Conservation (phyloP, 78 protist species). For the Planoprotostelium fungivorum region DNA sequence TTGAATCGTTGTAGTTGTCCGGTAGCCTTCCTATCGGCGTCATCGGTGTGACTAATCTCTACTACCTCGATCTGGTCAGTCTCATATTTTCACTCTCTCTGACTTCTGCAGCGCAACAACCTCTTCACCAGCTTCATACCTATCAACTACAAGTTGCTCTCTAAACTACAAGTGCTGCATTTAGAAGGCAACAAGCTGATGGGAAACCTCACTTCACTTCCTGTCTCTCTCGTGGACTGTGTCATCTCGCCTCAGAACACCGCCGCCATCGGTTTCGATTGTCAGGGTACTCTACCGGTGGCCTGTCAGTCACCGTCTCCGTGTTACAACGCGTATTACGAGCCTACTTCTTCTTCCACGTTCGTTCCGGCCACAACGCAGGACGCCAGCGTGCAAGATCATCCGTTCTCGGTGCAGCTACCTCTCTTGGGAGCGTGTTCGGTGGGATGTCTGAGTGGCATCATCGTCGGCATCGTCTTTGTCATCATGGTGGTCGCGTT, state of each 20-base stretch:
- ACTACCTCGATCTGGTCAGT: not conserved
- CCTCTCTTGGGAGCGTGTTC: not conserved
- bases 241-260: not conserved
- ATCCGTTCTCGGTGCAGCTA: not conserved
- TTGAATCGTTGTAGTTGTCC: not conserved
- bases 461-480: not conserved
- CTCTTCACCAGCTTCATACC: not conserved
- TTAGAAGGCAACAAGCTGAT: not conserved
- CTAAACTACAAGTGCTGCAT: not conserved
- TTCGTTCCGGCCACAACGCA: not conserved
- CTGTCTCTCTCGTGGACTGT: not conserved
- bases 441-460: not conserved
- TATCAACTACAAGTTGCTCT: not conserved
- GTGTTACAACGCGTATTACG: not conserved
- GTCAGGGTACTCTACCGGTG: not conserved
- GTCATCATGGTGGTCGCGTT: not conserved
- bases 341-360: not conserved
- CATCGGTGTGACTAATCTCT: not conserved
- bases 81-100: not conserved
- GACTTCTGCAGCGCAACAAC: not conserved
- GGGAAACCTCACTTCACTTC: not conserved
- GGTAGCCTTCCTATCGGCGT: not conserved
- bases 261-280: not conserved
- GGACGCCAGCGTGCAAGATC: not conserved
- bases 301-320: not conserved